Percentiles rank a stretch among this genome's conserved stretches.
Conservation (phyloP, 805 yeast species). For the Teunomyces stri region DNA sequence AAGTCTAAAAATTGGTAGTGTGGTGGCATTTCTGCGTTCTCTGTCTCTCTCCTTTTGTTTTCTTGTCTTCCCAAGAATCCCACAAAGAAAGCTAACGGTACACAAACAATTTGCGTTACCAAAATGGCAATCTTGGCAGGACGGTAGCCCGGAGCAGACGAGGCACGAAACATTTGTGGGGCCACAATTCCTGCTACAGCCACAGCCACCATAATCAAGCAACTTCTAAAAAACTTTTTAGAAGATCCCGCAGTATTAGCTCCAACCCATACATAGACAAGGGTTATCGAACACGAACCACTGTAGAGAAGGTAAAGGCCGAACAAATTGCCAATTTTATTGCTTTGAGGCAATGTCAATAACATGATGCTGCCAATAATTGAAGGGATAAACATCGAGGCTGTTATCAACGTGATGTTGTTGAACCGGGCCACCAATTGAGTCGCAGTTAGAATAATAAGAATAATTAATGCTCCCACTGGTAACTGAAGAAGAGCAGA, state of each 20-base stretch:
- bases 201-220: constrained; percentile 60
- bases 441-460: constrained; percentile 30
- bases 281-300: constrained; percentile 55
- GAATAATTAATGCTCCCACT: constrained; percentile 29
- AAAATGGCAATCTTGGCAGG: constrained; percentile 59
- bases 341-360: constrained; percentile 23
- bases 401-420: constrained; percentile 22
- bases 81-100: constrained; percentile 42
- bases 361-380: constrained; percentile 42
- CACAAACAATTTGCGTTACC: constrained; percentile 47
- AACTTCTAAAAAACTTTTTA: constrained; percentile 62
- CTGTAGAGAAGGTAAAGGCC: constrained; percentile 52
- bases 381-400: constrained; percentile 32
- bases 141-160: constrained; percentile 52
- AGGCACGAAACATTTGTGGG: constrained; percentile 61
- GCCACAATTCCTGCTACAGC: constrained; percentile 66
- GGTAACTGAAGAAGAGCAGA: constrained; percentile 57
- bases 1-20: constrained; percentile 52
- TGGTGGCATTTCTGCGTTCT: constrained; percentile 14
- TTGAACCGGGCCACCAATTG: constrained; percentile 28
- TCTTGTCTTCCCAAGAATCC: constrained; percentile 46
- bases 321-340: constrained; percentile 45
- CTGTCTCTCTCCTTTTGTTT: constrained; percentile 47
- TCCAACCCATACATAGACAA: constrained; percentile 60
- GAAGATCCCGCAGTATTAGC: constrained; percentile 72